Evolutionary conservation across 345 rosid genomes (phyloP).

Genomic region (Eucalyptus marginata): DNA sequence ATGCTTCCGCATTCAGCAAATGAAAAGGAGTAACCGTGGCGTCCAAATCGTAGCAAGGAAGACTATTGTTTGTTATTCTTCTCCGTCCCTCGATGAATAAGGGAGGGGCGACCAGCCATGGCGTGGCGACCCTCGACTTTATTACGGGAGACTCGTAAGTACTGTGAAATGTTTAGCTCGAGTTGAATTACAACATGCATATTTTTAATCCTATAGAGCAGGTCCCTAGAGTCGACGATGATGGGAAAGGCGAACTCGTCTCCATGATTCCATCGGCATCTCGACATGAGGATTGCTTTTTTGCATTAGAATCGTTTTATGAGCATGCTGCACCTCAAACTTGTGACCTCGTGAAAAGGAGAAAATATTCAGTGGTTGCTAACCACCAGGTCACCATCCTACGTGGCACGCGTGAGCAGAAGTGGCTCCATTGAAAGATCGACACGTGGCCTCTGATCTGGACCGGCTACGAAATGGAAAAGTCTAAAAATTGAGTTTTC

Average conservation of each 20-base stretch:
- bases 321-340: not conserved
- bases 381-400: too few species aligned
- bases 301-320: not conserved
- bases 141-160: accelerated
- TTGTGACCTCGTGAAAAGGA: not conserved
- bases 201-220: not conserved
- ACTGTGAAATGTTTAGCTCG: accelerated
- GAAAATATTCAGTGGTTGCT: too few species aligned
- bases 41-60: not conserved
- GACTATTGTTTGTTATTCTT: not conserved
- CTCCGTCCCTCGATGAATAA: not conserved
- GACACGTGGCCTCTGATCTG: too few species aligned
- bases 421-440: too few species aligned
- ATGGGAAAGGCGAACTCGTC: not conserved
- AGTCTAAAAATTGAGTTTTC: too few species aligned
- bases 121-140: accelerated
- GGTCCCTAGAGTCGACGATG: not conserved
- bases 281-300: not conserved
- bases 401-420: too few species aligned
- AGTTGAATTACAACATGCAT: not conserved
- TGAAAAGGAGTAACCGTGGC: not conserved
- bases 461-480: too few species aligned
- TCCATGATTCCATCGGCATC: too few species aligned
- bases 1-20: not conserved
- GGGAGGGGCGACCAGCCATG: not conserved